A percentile compares a stretch with the other conserved stretches of the same genome.
These are phyloP conservation scores for Aureobasidium lini DNA, from an alignment of 2,329 filamentous ascomycete genomes.

Conservation along the genomic window DNA sequence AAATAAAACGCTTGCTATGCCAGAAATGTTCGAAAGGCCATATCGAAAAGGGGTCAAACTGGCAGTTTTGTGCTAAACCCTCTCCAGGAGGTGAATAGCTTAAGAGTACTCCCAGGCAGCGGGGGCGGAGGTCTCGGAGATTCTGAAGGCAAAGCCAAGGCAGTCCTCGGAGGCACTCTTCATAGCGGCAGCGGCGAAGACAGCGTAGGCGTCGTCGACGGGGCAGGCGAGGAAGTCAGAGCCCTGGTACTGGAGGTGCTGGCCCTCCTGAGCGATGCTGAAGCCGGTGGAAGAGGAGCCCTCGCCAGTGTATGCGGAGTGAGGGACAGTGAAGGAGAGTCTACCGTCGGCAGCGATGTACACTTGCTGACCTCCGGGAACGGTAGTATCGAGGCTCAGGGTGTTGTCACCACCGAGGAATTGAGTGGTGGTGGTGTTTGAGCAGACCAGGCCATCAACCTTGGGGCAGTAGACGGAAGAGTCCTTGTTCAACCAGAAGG, in stretches of 20 bases:
- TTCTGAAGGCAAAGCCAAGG: conserved; percentile 13
- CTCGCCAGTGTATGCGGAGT: conserved; percentile 8
- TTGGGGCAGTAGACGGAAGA: conserved; percentile 11
- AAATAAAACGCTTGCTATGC: no score
- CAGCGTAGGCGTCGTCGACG: not conserved
- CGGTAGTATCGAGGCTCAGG: conserved; percentile 7
- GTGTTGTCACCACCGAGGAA: conserved; percentile 18
- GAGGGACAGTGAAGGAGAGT: conserved; percentile 12
- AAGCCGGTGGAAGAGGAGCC: conserved; percentile 9
- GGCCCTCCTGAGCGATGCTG: conserved; percentile 10
- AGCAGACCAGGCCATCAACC: not conserved
- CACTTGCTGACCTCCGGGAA: conserved; percentile 16
- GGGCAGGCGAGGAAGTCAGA: conserved; percentile 15
- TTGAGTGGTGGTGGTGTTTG: conserved; percentile 14
- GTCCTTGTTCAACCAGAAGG: conserved; percentile 13
- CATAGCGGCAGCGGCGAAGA: conserved; percentile 10
- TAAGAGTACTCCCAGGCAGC: conserved; percentile 12
- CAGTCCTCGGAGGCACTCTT: conserved; percentile 1
- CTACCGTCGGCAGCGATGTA: conserved; percentile 13
- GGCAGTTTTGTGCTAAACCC: no score
- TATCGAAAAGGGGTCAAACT: no score
- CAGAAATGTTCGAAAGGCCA: no score
- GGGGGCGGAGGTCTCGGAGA: conserved; percentile 20
- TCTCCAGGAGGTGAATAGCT: not conserved
- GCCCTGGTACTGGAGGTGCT: conserved; percentile 14